Conservation (phyloP, 345 rosid species). For the Eucalyptus grandis region DNA sequence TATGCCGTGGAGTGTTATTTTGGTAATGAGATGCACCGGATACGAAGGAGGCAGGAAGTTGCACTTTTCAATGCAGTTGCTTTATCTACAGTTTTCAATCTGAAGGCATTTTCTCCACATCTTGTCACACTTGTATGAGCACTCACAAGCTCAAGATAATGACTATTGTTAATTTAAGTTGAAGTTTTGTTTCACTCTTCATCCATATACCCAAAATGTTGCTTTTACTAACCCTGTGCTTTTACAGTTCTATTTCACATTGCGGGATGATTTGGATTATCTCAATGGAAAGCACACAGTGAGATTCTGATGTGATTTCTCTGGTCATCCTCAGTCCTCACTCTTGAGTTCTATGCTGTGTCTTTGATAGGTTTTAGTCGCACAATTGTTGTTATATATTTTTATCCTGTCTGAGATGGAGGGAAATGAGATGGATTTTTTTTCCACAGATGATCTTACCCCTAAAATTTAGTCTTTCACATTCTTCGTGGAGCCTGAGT, state of each 20-base stretch:
- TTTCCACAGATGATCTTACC: neutral
- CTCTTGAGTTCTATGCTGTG: neutral
- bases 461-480: neutral
- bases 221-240: neutral
- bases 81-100: neutral
- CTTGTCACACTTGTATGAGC: neutral
- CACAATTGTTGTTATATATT: neutral
- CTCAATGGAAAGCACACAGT: conserved; percentile 97
- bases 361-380: neutral
- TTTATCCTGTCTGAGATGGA: neutral
- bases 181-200: neutral
- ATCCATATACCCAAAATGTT: neutral
- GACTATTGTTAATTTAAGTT: neutral
- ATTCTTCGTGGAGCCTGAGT: neutral
- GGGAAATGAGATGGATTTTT: neutral
- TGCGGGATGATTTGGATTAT: conserved; percentile 85
- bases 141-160: neutral
- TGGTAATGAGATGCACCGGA: neutral
- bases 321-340: neutral
- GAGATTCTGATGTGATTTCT: conserved; percentile 8
- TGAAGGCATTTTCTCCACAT: neutral
- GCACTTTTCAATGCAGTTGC: neutral
- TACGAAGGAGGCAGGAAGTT: neutral
- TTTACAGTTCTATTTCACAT: conserved; percentile 75
- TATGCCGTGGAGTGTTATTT: neutral